phyloP scores from a whole-genome alignment of 306 rosid species.

The Citrullus amarus region DNA sequence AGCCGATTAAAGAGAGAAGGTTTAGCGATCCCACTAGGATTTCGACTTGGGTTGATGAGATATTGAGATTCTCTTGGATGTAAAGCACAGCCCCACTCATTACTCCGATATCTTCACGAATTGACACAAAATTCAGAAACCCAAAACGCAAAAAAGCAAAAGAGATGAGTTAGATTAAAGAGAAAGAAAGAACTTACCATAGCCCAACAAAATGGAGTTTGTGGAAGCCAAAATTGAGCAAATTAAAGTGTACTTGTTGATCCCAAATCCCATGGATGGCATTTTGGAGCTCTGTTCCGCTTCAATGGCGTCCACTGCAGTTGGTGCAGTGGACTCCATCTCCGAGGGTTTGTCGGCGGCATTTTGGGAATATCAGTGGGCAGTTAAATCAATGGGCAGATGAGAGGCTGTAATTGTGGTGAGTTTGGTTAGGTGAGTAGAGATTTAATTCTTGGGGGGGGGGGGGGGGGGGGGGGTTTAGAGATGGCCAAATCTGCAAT shows the following conservation, averaged over 20 bases:
- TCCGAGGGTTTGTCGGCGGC: not conserved
- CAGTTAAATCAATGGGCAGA: not conserved
- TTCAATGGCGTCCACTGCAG: not conserved
- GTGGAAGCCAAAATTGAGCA: conserved; percentile 74
- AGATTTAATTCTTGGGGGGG: not conserved
- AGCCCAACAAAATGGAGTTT: conserved; percentile 68
- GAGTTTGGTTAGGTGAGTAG: conserved; percentile 21
- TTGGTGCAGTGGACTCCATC: not conserved
- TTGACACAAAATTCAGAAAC: not conserved
- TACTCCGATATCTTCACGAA: conserved; percentile 51
- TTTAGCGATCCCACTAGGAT: conserved; percentile 59
- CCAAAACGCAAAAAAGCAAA: not conserved
- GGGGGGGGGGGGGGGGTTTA: not conserved
- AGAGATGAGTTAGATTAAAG: no score
- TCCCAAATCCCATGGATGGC: not conserved
- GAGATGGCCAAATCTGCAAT: conserved; percentile 2
- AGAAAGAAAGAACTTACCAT: conserved; percentile 29
- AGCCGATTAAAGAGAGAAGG: conserved; percentile 56
- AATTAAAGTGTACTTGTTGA: conserved; percentile 51
- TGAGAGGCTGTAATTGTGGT: conserved; percentile 5
- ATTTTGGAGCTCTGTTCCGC: not conserved
- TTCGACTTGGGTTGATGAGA: conserved; percentile 52
- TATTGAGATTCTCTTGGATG: conserved; percentile 43
- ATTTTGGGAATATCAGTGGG: not conserved
- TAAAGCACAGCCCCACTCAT: conserved; percentile 80